A percentile compares a stretch with the other conserved stretches of the same genome.
phyloP scores from a whole-genome alignment of 441 rosid genomes.

The Dalechampia spathulata region DNA sequence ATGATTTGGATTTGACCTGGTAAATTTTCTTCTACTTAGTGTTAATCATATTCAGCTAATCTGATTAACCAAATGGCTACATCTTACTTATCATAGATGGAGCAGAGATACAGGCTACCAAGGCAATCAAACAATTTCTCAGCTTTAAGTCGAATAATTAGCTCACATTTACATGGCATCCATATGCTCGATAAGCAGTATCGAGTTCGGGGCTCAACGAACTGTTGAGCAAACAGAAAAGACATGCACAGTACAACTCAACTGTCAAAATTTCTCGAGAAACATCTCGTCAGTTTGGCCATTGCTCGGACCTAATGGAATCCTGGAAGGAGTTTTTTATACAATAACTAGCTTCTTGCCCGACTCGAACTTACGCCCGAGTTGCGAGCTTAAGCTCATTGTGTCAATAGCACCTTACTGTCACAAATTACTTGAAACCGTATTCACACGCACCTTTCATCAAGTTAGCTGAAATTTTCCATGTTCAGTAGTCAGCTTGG shows the following conservation, averaged over 20 bases:
- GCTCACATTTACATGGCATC: conserved; percentile 17
- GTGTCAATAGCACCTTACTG: not conserved
- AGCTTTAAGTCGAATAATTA: conserved; percentile 14
- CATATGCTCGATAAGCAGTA: not conserved
- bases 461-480: conserved; percentile 12
- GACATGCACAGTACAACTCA: not conserved
- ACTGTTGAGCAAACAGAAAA: conserved; percentile 1
- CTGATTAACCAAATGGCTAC: too few relatives aligned
- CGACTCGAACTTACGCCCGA: not conserved
- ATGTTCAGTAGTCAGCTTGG: conserved; percentile 42
- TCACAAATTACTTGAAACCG: conserved; percentile 17
- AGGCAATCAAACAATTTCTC: conserved; percentile 8
- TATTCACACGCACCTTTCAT: conserved; percentile 20
- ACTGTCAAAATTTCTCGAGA: conserved; percentile 6
- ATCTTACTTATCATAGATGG: too few relatives aligned
- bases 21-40: too few relatives aligned
- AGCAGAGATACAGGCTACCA: too few relatives aligned
- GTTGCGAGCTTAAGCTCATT: not conserved
- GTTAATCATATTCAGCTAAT: too few relatives aligned
- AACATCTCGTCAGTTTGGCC: conserved; percentile 8
- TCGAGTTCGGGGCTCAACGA: not conserved
- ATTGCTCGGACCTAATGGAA: not conserved
- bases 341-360: not conserved
- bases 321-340: not conserved
- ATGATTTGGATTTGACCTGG: too few relatives aligned